Evolutionary conservation across 768 basidiomycete genomes (phyloP), one percentile per base, ranked within the genome.

Genomic region (Amyloporia xantha): DNA sequence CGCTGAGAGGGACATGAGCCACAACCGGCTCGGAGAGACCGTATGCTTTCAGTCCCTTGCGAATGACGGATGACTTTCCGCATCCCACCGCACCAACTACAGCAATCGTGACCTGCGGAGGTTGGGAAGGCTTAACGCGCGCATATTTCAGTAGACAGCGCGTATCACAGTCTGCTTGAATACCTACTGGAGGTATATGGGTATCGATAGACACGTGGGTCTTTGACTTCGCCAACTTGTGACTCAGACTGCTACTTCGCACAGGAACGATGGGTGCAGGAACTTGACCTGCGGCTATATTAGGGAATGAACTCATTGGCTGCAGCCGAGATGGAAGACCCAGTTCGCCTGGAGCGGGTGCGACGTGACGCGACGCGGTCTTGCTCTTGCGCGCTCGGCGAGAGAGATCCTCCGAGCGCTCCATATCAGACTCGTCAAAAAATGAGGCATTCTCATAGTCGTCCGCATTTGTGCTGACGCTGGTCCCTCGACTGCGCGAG

Each of bases 41-140:
- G 56, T 79, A 83, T 2, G 74, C 71, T 54, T 78, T 81, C 48
- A 92, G 71, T 10, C 91, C 92, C 61, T 83, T 84, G 28, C 73
- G 71, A 53, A 96, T 87, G 43, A 91, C 75, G 2, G 81, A 79
- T 1, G 89, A 84, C 68, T 97, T 97, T 52, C 94, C 95, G 51
- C 87, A 91, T 27, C 82, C 77, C 33, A 74, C 65, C 11, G 79
- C 75, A 12, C 95, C 95, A 33, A 94, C 74, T 27, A 98, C 82
- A 26, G 84, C 83, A 25, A 98, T 70, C 7, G 82, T 79, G 42
- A 86, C 64, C 44, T 64, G 58, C 12, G 59, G 43, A 37, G 19
- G 43, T 15, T 52, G 60, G 17, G 53, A 36, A 27, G 55, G 37
- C 25, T 54, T 43, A 33, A 51, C 44, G 25, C 30, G 35, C 24